Evolutionary conservation across 2,329 filamentous ascomycete genomes (phyloP).

Genomic region (Aureobasidium pullulans): DNA sequence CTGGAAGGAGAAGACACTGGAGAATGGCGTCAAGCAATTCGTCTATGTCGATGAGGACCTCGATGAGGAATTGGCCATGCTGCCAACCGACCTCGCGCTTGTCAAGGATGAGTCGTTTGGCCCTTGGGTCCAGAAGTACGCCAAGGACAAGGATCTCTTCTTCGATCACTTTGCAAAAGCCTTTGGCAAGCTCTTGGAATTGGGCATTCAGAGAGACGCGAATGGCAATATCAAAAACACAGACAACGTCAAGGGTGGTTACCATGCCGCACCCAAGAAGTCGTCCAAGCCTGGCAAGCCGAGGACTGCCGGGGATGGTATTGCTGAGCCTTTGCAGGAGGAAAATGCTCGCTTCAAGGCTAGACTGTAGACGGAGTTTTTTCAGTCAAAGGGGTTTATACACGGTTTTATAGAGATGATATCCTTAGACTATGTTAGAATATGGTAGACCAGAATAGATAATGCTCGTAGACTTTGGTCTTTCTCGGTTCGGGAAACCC

Average conservation of each 20-base stretch:
- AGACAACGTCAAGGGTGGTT: slow-evolving; percentile 52
- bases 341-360: slow-evolving; percentile 33
- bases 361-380: slow-evolving; percentile 27
- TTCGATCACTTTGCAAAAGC: slow-evolving; percentile 53
- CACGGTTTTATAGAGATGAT: background rate
- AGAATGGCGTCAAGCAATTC: slow-evolving; percentile 50
- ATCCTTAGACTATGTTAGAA: background rate
- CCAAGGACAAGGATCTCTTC: slow-evolving; percentile 54
- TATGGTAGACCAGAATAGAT: background rate
- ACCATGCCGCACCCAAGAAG: slow-evolving; percentile 52
- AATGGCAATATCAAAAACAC: slow-evolving; percentile 47
- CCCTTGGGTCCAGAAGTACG: slow-evolving; percentile 52
- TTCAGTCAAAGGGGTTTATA: background rate
- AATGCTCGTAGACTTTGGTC: no score
- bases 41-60: slow-evolving; percentile 52
- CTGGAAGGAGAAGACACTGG: slow-evolving; percentile 48
- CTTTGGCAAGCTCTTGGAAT: slow-evolving; percentile 54
- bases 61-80: slow-evolving; percentile 56
- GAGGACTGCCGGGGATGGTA: slow-evolving; percentile 30
- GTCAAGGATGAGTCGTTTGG: slow-evolving; percentile 47
- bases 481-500: no score
- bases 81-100: slow-evolving; percentile 57
- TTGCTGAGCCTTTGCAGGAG: slow-evolving; percentile 35
- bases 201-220: slow-evolving; percentile 51
- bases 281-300: slow-evolving; percentile 32